These are phyloP conservation scores for Talaromyces pinophilus DNA, from an alignment of 2,329 filamentous ascomycete species.

Conservation along the genomic window DNA sequence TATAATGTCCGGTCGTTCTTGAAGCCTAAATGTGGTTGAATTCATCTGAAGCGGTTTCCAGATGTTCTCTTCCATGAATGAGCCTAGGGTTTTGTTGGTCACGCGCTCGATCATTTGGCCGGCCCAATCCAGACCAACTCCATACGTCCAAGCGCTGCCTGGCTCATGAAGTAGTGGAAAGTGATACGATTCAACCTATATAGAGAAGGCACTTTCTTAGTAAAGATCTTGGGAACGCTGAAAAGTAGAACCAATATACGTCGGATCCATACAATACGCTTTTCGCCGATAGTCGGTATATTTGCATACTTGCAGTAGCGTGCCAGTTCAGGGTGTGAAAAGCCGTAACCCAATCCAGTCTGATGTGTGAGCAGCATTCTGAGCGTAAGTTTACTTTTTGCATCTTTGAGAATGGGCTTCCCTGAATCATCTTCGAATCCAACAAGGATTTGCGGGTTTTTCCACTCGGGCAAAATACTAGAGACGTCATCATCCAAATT, in stretches of 20 bases:
- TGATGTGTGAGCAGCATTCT: constrained; percentile 16
- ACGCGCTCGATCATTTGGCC: constrained; percentile 11
- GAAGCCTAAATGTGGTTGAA: not conserved
- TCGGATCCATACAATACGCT: not conserved
- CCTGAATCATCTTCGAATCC: constrained; percentile 14
- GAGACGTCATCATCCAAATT: constrained; percentile 13
- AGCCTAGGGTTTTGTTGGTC: constrained; percentile 6
- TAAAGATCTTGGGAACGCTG: not conserved
- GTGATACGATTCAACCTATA: not conserved
- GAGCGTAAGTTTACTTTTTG: constrained; percentile 6
- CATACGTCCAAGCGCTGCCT: constrained; percentile 15
- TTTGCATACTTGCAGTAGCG: constrained; percentile 13
- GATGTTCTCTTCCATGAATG: constrained; percentile 18
- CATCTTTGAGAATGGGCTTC: not conserved
- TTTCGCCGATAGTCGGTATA: not conserved
- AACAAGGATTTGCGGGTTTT: constrained; percentile 1
- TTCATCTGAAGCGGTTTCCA: constrained; percentile 15
- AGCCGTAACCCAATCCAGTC: constrained; percentile 8
- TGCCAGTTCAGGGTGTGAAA: not conserved
- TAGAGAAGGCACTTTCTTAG: not conserved
- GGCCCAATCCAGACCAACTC: constrained; percentile 15
- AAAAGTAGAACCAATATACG: not conserved
- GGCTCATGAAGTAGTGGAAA: constrained; percentile 15
- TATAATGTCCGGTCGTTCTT: constrained; percentile 12
- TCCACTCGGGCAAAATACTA: not conserved